Evolutionary conservation across 306 rosid species (phyloP).

Genomic region (Senna siamea): DNA sequence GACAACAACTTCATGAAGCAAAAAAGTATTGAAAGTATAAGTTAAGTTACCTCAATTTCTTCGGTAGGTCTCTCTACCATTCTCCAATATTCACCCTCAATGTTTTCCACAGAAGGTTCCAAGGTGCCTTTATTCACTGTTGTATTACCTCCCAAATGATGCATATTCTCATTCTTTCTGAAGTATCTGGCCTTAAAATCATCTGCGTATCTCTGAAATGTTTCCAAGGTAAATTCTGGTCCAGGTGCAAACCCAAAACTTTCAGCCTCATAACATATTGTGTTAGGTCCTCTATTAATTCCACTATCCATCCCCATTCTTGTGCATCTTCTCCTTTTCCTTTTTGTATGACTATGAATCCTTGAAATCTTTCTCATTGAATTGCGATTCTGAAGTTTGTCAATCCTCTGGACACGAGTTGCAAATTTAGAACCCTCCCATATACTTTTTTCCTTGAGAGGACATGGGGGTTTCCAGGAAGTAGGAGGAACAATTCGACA

Average conservation of each 20-base stretch:
- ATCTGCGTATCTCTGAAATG: constrained; percentile 80
- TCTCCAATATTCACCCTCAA: constrained; percentile 99
- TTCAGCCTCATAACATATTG: constrained; percentile 62
- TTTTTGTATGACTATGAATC: constrained; percentile 63
- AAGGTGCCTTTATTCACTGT: constrained; percentile 41
- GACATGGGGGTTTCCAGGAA: constrained; percentile 94
- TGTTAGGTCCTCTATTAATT: constrained; percentile 49
- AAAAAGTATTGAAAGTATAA: constrained; percentile 26
- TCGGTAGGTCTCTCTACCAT: constrained; percentile 95
- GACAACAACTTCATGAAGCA: constrained; percentile 13
- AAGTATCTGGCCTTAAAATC: constrained; percentile 82
- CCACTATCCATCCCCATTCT: constrained; percentile 71
- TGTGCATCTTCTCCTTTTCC: constrained; percentile 82
- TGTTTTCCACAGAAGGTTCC: constrained; percentile 75
- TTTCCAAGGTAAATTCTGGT: constrained; percentile 78
- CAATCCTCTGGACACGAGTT: constrained; percentile 95
- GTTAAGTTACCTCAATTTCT: constrained; percentile 79
- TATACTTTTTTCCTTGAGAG: constrained; percentile 67
- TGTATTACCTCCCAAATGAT: constrained; percentile 49
- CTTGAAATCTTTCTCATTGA: constrained; percentile 64
- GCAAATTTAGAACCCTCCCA: constrained; percentile 85
- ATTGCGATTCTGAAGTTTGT: constrained; percentile 90
- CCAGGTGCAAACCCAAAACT: constrained; percentile 98
- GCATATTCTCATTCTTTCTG: constrained; percentile 47
- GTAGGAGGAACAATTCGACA: constrained; percentile 96